Conservation (phyloP, 1,284 basidiomycete species). For the Thelephora terrestris region DNA sequence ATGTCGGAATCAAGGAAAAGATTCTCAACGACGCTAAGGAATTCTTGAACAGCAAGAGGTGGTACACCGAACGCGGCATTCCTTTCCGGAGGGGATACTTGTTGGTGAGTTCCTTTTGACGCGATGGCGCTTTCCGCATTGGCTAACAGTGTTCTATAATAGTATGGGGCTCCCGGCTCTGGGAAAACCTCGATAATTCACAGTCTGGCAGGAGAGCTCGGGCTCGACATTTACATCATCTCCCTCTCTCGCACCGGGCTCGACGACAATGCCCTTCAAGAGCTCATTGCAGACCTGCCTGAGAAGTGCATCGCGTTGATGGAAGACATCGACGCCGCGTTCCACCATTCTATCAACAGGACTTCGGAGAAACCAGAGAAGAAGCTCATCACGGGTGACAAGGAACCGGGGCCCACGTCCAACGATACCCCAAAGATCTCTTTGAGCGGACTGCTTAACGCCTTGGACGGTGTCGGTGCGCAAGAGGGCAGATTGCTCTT, state of each 20-base stretch:
- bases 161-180: constrained; percentile 64
- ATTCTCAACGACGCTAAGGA: constrained; percentile 14
- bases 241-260: constrained; percentile 62
- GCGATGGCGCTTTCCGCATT: constrained; percentile 5
- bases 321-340: constrained; percentile 75
- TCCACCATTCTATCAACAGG: constrained; percentile 47
- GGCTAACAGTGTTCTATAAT: too few relatives aligned
- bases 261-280: constrained; percentile 52
- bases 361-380: constrained; percentile 21
- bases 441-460: constrained; percentile 64
- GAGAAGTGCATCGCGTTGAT: constrained; percentile 64
- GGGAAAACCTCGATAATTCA: constrained; percentile 73
- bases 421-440: constrained; percentile 30
- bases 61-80: constrained; percentile 12
- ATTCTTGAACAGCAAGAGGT: constrained; percentile 13
- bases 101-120: too few relatives aligned
- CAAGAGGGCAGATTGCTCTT: constrained; percentile 70
- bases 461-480: constrained; percentile 65
- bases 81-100: too few relatives aligned
- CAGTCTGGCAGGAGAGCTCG: too few relatives aligned
- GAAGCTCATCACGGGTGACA: too few relatives aligned
- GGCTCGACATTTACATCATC: constrained; percentile 64
- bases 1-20: constrained; percentile 13
- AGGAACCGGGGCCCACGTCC: neutral
- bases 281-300: constrained; percentile 56